These are phyloP conservation scores for Cutaneotrichosporon cavernicola DNA, from an alignment of 1,284 basidiomycete species.

Conservation along the genomic window DNA sequence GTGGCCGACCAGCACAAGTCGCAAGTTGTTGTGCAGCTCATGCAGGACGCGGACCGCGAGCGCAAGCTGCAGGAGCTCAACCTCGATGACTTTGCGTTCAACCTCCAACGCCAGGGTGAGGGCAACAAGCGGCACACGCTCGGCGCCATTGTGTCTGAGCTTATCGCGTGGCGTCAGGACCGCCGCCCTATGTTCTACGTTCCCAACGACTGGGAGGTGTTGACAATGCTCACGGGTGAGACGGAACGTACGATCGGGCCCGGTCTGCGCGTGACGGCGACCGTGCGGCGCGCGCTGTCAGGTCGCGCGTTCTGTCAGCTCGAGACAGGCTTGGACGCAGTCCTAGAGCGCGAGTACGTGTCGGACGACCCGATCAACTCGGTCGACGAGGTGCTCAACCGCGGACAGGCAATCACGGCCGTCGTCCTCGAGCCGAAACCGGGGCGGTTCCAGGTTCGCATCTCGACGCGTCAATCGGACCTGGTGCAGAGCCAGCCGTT, in stretches of 20 bases:
- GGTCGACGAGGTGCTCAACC: constrained; percentile 60
- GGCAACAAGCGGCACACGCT: constrained; percentile 85
- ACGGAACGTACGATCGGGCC: constrained; percentile 72
- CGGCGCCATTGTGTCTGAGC: constrained; percentile 82
- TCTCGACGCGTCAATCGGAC: constrained; percentile 73
- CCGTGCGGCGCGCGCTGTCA: constrained; percentile 52
- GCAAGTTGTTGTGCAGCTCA: constrained; percentile 75
- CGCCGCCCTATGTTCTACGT: constrained; percentile 66
- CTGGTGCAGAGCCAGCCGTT: constrained; percentile 55
- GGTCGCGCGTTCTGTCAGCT: constrained; percentile 55
- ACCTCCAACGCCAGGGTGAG: constrained; percentile 69
- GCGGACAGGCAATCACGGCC: constrained; percentile 76
- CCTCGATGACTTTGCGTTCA: constrained; percentile 93
- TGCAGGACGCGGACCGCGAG: constrained; percentile 75
- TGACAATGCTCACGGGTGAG: constrained; percentile 96
- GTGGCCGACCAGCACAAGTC: constrained; percentile 86
- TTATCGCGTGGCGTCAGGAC: constrained; percentile 83
- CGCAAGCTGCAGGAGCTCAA: constrained; percentile 87
- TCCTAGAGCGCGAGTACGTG: constrained; percentile 69
- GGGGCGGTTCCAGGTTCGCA: constrained; percentile 66
- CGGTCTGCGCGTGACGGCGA: constrained; percentile 82
- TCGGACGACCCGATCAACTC: constrained; percentile 53
- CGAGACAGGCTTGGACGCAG: constrained; percentile 89
- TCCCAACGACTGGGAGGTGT: constrained; percentile 73
- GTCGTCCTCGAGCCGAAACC: constrained; percentile 74